These are phyloP conservation scores for Trichoderma virens DNA, from an alignment of 495 filamentous ascomycete genomes.

Conservation along the genomic window DNA sequence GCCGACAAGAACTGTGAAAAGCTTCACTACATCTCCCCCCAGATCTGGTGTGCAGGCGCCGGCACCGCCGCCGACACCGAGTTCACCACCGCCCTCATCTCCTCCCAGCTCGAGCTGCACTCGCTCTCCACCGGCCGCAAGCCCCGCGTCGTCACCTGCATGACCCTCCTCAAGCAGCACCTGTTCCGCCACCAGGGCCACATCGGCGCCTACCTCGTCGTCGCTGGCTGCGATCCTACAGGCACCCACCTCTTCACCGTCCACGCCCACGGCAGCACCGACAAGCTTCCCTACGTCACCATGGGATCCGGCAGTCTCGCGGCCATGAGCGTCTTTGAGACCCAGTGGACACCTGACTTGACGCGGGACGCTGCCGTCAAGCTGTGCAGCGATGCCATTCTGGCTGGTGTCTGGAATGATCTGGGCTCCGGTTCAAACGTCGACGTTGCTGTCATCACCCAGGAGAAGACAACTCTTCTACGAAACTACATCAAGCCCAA, in stretches of 20 bases:
- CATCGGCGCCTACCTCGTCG: slow-evolving; percentile 96
- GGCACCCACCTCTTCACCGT: slow-evolving; percentile 96
- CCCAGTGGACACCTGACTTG: slow-evolving; percentile 78
- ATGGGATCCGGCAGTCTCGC: slow-evolving; percentile 96
- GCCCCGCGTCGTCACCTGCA: slow-evolving; percentile 95
- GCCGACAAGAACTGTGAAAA: slow-evolving; percentile 99
- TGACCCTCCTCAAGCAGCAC: slow-evolving; percentile 99
- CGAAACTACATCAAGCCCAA: slow-evolving; percentile 91
- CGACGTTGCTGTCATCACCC: slow-evolving; percentile 89
- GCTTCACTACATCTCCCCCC: slow-evolving; percentile 95
- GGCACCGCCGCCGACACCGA: slow-evolving; percentile 98
- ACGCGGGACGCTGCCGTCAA: slow-evolving; percentile 74
- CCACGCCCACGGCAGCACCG: slow-evolving; percentile 95
- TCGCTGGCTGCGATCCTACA: slow-evolving; percentile 95
- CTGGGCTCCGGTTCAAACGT: slow-evolving; percentile 95
- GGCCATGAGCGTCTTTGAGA: slow-evolving; percentile 98
- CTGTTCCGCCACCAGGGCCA: slow-evolving; percentile 97
- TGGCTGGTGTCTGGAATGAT: slow-evolving; percentile 99
- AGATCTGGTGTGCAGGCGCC: slow-evolving; percentile 99
- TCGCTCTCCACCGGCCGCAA: slow-evolving; percentile 90
- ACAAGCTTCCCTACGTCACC: slow-evolving; percentile 98
- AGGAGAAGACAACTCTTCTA: slow-evolving; percentile 85
- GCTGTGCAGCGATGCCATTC: slow-evolving; percentile 80
- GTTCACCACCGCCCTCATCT: slow-evolving; percentile 97
- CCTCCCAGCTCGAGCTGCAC: slow-evolving; percentile 96